Conservation (phyloP, 257 asterid species). For the Solanum habrochaites region DNA sequence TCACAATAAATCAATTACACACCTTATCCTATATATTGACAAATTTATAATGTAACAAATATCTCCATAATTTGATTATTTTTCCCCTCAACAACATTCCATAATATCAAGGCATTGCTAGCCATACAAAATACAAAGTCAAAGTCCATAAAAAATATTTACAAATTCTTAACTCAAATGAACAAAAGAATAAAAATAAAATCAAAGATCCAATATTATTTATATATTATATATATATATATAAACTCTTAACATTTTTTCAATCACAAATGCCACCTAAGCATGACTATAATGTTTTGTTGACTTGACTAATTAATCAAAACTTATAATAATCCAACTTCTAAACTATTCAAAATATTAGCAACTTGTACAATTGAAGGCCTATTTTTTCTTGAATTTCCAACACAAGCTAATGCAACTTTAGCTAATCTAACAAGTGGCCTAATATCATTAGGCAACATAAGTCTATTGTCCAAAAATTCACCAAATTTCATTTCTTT, state of each 20-base stretch:
- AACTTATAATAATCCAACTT: slow-evolving; percentile 14
- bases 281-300: background rate
- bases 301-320: background rate
- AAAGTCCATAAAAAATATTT: background rate
- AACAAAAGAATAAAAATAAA: background rate
- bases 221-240: background rate
- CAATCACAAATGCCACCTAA: background rate
- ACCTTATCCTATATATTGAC: background rate
- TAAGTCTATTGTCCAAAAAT: slow-evolving; percentile 58
- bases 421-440: slow-evolving; percentile 53
- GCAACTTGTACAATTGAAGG: slow-evolving; percentile 54
- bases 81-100: background rate
- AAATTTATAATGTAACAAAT: background rate
- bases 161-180: background rate
- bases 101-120: background rate
- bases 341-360: slow-evolving; percentile 42
- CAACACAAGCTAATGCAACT: slow-evolving; percentile 80
- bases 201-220: background rate
- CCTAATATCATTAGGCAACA: slow-evolving; percentile 26
- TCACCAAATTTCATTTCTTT: slow-evolving; percentile 40
- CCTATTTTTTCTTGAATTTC: slow-evolving; percentile 43
- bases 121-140: background rate
- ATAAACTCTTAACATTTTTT: background rate
- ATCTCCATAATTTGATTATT: background rate
- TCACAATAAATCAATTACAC: background rate